Evolutionary conservation across 2,329 filamentous ascomycete genomes (phyloP).

Genomic region (Fusarium clavum): DNA sequence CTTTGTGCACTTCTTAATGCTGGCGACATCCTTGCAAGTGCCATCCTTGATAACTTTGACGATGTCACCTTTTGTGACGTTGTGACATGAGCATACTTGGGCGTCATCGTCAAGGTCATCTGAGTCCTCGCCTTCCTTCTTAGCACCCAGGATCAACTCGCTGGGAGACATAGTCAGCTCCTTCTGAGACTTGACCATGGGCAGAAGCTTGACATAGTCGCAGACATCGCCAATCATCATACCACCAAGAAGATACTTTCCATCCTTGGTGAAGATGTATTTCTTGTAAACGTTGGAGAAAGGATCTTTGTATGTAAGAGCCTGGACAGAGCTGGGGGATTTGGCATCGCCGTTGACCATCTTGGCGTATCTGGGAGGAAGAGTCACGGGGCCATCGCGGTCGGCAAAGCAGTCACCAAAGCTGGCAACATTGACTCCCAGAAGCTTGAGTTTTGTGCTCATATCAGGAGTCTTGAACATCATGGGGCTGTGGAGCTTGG

Average conservation of each 20-base stretch:
- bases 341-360: conserved; percentile 40
- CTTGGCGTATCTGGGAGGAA: conserved; percentile 70
- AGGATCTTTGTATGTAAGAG: conserved; percentile 88
- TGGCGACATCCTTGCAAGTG: conserved; percentile 81
- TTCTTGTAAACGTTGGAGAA: conserved; percentile 94
- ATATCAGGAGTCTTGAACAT: conserved; percentile 85
- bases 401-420: conserved; percentile 96
- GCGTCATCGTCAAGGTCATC: conserved; percentile 87
- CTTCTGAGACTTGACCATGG: conserved; percentile 87
- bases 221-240: conserved; percentile 97
- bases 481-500: conserved; percentile 75
- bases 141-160: conserved; percentile 84
- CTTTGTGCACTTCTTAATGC: conserved; percentile 91
- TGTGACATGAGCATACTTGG: conserved; percentile 93
- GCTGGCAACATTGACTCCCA: conserved; percentile 91
- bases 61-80: conserved; percentile 87
- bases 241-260: conserved; percentile 90
- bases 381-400: conserved; percentile 79
- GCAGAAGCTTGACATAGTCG: conserved; percentile 90
- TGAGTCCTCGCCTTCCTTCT: conserved; percentile 77
- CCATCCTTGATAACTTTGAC: conserved; percentile 79
- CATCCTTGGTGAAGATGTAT: conserved; percentile 89
- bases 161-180: conserved; percentile 80
- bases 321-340: conserved; percentile 74
- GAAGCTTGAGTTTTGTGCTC: conserved; percentile 90